Evolutionary conservation across 176 grass and related monocot species (phyloP).

Genomic region (Juncus inflexus): DNA sequence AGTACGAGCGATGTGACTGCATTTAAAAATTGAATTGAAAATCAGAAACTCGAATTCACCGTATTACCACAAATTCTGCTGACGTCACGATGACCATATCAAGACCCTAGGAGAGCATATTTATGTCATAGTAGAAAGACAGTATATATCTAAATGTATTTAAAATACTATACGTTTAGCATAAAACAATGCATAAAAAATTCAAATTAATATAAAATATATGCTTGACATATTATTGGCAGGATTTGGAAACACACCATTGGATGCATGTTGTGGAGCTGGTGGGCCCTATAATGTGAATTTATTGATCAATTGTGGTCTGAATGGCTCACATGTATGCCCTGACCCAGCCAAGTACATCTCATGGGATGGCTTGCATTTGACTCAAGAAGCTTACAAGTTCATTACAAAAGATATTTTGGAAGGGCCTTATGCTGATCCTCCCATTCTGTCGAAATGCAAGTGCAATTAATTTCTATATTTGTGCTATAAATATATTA

Average conservation of each 20-base stretch:
- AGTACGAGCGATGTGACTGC: too few relatives aligned
- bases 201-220: too few relatives aligned
- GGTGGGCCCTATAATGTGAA: constrained; percentile 28
- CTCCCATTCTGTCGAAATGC: constrained; percentile 22
- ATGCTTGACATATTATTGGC: not conserved
- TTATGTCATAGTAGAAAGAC: too few relatives aligned
- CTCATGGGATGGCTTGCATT: constrained; percentile 48
- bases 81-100: too few relatives aligned
- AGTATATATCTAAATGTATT: too few relatives aligned
- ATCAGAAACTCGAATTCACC: too few relatives aligned
- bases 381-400: constrained; percentile 36
- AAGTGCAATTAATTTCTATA: not conserved
- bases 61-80: too few relatives aligned
- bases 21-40: too few relatives aligned
- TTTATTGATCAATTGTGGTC: constrained; percentile 9
- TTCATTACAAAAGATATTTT: constrained; percentile 30
- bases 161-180: too few relatives aligned
- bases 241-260: constrained; percentile 26
- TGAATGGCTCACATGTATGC: constrained; percentile 7
- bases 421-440: constrained; percentile 23
- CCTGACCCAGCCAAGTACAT: constrained; percentile 11
- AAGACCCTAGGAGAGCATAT: too few relatives aligned
- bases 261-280: constrained; percentile 41
- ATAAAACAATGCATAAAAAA: too few relatives aligned
- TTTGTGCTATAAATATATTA: too few relatives aligned